A percentile compares a stretch with the other conserved stretches of the same genome.
Evolutionary conservation across 495 filamentous ascomycete species (phyloP).

Genomic region (Polyplosphaeria fusca): DNA sequence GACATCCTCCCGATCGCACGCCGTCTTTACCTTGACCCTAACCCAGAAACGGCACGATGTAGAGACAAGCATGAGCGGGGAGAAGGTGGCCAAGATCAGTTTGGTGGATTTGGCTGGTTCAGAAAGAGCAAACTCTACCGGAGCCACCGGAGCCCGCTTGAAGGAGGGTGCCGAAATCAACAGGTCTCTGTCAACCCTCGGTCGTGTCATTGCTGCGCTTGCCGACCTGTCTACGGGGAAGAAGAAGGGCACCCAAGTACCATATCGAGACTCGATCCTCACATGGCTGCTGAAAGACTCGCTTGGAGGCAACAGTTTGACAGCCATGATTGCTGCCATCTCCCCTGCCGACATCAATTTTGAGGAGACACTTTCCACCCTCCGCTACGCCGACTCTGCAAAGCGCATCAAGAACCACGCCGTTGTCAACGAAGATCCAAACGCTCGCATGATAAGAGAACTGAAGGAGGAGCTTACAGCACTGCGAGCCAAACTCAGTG

Average conservation of each 20-base stretch:
- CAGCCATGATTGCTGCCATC: slow-evolving; percentile 98
- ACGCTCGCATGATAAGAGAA: slow-evolving; percentile 97
- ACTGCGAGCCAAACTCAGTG: slow-evolving; percentile 79
- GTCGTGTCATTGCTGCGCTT: slow-evolving; percentile 95
- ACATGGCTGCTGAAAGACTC: slow-evolving; percentile 99
- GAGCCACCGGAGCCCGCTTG: slow-evolving; percentile 89
- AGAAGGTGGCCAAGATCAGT: slow-evolving; percentile 97
- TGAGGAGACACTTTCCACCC: slow-evolving; percentile 91
- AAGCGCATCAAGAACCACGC: slow-evolving; percentile 99
- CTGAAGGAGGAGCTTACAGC: slow-evolving; percentile 91
- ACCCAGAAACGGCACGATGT: slow-evolving; percentile 91
- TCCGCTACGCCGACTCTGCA: slow-evolving; percentile 94
- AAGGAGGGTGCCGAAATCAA: slow-evolving; percentile 99
- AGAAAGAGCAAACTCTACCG: slow-evolving; percentile 92
- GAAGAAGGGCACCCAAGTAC: slow-evolving; percentile 85
- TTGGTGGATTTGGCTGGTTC: slow-evolving; percentile 97
- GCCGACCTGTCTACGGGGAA: slow-evolving; percentile 85
- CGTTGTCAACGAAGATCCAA: slow-evolving; percentile 98
- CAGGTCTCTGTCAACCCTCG: slow-evolving; percentile 89
- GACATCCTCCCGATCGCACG: slow-evolving; percentile 95
- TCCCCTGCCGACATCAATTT: slow-evolving; percentile 99
- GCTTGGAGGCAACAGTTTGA: slow-evolving; percentile 97
- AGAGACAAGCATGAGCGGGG: slow-evolving; percentile 92
- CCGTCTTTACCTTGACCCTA: slow-evolving; percentile 94
- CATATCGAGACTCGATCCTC: slow-evolving; percentile 93